phyloP scores from a whole-genome alignment of 208 protist genomes.

The Tetramitus jugosus region DNA sequence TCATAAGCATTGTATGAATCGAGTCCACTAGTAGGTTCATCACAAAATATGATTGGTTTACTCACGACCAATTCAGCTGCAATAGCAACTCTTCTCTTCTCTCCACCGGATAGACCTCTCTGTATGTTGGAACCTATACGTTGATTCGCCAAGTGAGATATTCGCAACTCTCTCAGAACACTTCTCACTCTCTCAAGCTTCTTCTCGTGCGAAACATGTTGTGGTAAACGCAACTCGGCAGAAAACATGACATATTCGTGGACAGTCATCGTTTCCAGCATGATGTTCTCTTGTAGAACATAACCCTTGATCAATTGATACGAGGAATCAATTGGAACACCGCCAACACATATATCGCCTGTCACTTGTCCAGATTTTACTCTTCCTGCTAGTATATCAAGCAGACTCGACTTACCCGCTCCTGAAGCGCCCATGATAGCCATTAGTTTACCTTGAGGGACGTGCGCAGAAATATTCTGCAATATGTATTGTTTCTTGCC shows the following conservation, averaged over 20 bases:
- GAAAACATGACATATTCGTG: constrained; percentile 68
- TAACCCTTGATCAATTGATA: constrained; percentile 50
- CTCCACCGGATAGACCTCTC: constrained; percentile 73
- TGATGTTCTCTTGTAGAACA: constrained; percentile 32
- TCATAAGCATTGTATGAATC: constrained; percentile 4
- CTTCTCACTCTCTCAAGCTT: constrained; percentile 51
- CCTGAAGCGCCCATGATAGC: background rate
- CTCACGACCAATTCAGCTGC: constrained; percentile 76
- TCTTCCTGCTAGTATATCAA: constrained; percentile 58
- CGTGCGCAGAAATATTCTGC: background rate
- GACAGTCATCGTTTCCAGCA: constrained; percentile 17
- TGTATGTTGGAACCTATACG: constrained; percentile 43
- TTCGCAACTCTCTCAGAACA: constrained; percentile 45
- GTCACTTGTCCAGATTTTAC: constrained; percentile 31
- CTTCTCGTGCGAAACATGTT: constrained; percentile 52
- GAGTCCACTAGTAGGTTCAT: constrained; percentile 59
- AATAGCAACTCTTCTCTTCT: constrained; percentile 72
- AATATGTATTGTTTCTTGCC: no score
- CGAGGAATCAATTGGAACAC: constrained; percentile 31
- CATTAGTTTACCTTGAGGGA: background rate
- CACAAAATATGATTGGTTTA: constrained; percentile 70
- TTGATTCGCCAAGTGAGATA: constrained; percentile 46
- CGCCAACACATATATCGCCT: constrained; percentile 53
- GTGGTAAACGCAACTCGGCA: constrained; percentile 70
- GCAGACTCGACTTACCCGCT: constrained; percentile 54